Base-by-base conservation (phyloP, 1,139 yeast species). In the Pichia sp. region DNA sequence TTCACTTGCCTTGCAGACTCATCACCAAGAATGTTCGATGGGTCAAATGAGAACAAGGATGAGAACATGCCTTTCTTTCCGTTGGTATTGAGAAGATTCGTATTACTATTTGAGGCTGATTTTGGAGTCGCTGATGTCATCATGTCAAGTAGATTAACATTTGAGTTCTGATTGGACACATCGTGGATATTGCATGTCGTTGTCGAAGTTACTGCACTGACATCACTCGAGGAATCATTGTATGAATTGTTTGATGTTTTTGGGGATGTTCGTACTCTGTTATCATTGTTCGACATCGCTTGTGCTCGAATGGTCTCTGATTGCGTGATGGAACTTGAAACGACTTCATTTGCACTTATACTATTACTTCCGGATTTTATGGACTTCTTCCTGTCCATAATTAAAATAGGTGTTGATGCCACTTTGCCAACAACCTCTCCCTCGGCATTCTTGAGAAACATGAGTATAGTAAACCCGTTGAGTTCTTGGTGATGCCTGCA, bases 401-500 rank as follows among this genome's bases (percentile, higher is more conserved):
- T 87, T 75, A 85, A 77, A 22, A 91, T 84, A 2, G 87, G 75
- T 7, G 78, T 66, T 1, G 94, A 73, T 8, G 81, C 58, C 27
- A 77, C 75, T 51, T 79, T 80, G 11, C 91, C 96, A 18, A 88
- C 70, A 6, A 86, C 67, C 20, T 66, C 64, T 27, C 78, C 82
- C 10, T 63, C 55, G 38, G 64, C 54, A 56, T 88, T 76, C 44
- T 75, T 77, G 30, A 87, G 57, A 5, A 86, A 77, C 48, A 87
- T 77, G 30, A 87, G 64, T 27, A 88, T 64, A 49, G 71, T 70
- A 63, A 87, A 91, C 1, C 97, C 97, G 35, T 72, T 73, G 21
- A 77, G 66, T 44, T 88, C 95, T 48, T 77, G 76, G 59, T 91
- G 97, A 59, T 91, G 98, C 49, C 97, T 77, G 61, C 96, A 88